These are phyloP conservation scores for Pleurotus cornucopiae DNA, from an alignment of 768 basidiomycete species.

Conservation along the genomic window DNA sequence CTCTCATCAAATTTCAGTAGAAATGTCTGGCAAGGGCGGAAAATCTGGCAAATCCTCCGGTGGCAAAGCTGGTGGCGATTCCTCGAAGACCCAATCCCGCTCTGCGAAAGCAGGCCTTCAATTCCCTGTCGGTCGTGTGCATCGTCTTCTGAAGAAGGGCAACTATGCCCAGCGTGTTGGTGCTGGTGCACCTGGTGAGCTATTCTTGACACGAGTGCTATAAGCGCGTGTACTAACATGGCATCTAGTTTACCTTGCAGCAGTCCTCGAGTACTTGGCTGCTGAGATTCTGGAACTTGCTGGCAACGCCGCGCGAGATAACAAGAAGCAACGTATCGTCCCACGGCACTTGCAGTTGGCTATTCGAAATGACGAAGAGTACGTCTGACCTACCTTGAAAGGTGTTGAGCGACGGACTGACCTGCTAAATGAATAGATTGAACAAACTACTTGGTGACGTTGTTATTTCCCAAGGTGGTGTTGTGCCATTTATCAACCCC, in stretches of 20 bases:
- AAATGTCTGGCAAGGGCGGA: constrained; percentile 32
- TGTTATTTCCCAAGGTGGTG: constrained; percentile 84
- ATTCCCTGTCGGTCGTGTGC: constrained; percentile 91
- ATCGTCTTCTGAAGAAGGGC: constrained; percentile 82
- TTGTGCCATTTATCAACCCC: constrained; percentile 68
- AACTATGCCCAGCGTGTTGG: constrained; percentile 88
- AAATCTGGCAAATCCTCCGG: constrained; percentile 28
- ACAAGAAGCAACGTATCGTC: constrained; percentile 92
- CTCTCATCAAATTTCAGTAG: not conserved
- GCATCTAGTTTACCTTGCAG: constrained; percentile 75
- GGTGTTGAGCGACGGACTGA: not conserved
- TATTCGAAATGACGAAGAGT: constrained; percentile 90
- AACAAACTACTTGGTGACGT: constrained; percentile 79
- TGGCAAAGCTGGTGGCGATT: constrained; percentile 46
- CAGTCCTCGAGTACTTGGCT: constrained; percentile 88
- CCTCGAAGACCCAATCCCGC: constrained; percentile 58
- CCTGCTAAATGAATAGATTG: constrained; percentile 33
- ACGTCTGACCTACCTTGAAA: constrained; percentile 7
- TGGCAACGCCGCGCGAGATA: constrained; percentile 79
- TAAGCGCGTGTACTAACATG: not conserved
- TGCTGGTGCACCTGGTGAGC: constrained; percentile 78
- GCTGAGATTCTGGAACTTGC: constrained; percentile 93
- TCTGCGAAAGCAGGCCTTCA: constrained; percentile 74
- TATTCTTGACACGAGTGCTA: not conserved
- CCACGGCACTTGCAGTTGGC: constrained; percentile 91